Conservation (phyloP, 2,329 filamentous ascomycete species). For the Penicillium sp. region DNA sequence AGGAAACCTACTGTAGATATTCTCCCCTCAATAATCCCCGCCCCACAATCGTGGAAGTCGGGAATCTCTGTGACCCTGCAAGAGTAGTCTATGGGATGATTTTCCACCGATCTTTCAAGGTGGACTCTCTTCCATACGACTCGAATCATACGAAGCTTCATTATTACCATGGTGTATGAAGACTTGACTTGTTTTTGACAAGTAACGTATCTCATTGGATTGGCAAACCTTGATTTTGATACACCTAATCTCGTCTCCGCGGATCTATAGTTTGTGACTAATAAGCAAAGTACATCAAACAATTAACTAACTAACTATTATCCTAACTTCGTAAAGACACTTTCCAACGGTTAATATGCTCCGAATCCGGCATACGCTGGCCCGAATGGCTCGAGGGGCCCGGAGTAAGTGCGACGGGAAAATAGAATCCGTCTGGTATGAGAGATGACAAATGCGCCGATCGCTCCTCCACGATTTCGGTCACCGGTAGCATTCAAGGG, state of each 20-base stretch:
- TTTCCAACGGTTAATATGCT: conserved; percentile 28
- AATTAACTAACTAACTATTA: too few species aligned
- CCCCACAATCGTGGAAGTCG: conserved; percentile 37
- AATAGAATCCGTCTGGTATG: conserved; percentile 44
- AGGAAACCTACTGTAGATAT: conserved; percentile 36
- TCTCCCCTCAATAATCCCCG: conserved; percentile 15
- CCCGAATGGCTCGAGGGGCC: conserved; percentile 25
- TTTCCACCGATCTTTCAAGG: not conserved
- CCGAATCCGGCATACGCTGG: conserved; percentile 35
- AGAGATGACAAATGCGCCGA: conserved; percentile 45
- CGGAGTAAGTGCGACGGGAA: conserved; percentile 36
- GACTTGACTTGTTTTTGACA: not conserved
- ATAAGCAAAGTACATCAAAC: not conserved
- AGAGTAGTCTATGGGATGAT: not conserved
- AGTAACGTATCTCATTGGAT: not conserved
- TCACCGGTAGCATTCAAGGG: conserved; percentile 33
- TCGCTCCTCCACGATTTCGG: conserved; percentile 41
- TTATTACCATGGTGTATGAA: not conserved
- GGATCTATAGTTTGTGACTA: not conserved
- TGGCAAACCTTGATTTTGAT: not conserved
- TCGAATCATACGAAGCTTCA: not conserved
- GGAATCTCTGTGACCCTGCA: conserved; percentile 22
- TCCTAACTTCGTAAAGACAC: not conserved
- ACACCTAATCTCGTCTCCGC: not conserved
- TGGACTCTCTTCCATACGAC: not conserved